Conservation (phyloP, 768 basidiomycete genomes). For the Symmetrospora coprosmae region DNA sequence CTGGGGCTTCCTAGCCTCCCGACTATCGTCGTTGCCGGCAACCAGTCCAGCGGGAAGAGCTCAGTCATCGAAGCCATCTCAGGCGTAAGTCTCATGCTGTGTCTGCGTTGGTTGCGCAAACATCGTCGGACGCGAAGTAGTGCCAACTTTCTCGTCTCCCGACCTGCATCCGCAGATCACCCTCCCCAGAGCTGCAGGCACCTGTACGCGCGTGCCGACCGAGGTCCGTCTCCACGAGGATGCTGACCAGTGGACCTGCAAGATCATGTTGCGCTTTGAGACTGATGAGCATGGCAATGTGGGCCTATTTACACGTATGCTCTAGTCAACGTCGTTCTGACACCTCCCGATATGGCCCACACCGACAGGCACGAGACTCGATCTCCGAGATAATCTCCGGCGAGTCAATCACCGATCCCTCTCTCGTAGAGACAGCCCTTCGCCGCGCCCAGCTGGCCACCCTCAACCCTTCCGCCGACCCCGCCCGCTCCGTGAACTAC, state of each 20-base stretch:
- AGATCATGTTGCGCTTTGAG: slow-evolving; percentile 42
- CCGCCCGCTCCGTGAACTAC: slow-evolving; percentile 17
- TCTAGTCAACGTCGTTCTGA: neutral
- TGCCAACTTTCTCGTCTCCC: neutral
- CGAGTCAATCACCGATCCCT: slow-evolving; percentile 38
- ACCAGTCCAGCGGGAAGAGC: slow-evolving; percentile 44
- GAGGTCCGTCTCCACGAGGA: slow-evolving; percentile 36
- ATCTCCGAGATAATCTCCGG: slow-evolving; percentile 42
- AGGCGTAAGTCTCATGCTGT: slow-evolving; percentile 35
- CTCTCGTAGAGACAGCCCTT: slow-evolving; percentile 45
- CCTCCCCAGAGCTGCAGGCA: slow-evolving; percentile 45
- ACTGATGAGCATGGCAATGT: slow-evolving; percentile 36
- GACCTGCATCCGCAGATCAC: slow-evolving; percentile 37
- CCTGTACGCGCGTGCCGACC: slow-evolving; percentile 42
- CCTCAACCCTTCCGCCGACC: slow-evolving; percentile 35
- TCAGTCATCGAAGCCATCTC: slow-evolving; percentile 45
- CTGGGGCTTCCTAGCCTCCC: too few species aligned
- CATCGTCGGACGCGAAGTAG: neutral
- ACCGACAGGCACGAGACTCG: slow-evolving; percentile 22
- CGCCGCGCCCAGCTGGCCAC: slow-evolving; percentile 51
- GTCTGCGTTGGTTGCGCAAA: neutral
- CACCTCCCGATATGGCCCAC: neutral
- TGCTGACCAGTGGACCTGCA: slow-evolving; percentile 34
- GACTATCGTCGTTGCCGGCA: slow-evolving; percentile 26
- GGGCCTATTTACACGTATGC: neutral